Conservation (phyloP, 768 basidiomycete genomes). For the Tephrocybe sp. region DNA sequence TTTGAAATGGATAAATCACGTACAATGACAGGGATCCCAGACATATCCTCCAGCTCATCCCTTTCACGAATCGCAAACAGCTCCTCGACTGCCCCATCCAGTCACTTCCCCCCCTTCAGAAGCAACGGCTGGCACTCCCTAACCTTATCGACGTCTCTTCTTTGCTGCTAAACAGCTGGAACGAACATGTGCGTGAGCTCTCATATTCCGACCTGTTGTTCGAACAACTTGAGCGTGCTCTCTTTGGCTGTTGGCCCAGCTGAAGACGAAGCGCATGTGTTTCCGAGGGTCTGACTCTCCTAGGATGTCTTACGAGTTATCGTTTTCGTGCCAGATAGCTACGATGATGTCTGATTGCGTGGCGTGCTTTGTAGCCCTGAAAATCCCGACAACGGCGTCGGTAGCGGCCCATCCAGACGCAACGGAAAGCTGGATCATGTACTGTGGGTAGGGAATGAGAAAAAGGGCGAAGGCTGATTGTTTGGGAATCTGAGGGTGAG, state of each 20-base stretch:
- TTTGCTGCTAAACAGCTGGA: slow-evolving; percentile 4
- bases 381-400: slow-evolving; percentile 61
- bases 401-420: slow-evolving; percentile 75
- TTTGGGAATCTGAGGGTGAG: slow-evolving; percentile 36
- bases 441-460: slow-evolving; percentile 49
- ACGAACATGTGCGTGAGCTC: background rate
- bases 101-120: slow-evolving; percentile 29
- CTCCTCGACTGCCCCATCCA: slow-evolving; percentile 67
- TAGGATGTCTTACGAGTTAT: background rate
- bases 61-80: slow-evolving; percentile 60
- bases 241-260: too few relatives aligned
- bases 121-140: slow-evolving; percentile 37
- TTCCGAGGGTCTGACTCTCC: background rate
- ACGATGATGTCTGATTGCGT: slow-evolving; percentile 71
- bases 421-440: slow-evolving; percentile 53
- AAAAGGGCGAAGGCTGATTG: slow-evolving; percentile 53
- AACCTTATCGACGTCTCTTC: background rate
- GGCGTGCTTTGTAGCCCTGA: slow-evolving; percentile 71
- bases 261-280: background rate
- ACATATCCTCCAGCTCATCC: slow-evolving; percentile 77
- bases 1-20: slow-evolving; percentile 25
- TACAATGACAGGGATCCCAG: slow-evolving; percentile 78
- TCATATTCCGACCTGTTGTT: slow-evolving; percentile 15
- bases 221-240: slow-evolving; percentile 15
- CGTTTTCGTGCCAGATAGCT: slow-evolving; percentile 18